These are phyloP conservation scores for Chytridiales sp. DNA, from an alignment of 371 early-diverging fungal species.

Conservation along the genomic window DNA sequence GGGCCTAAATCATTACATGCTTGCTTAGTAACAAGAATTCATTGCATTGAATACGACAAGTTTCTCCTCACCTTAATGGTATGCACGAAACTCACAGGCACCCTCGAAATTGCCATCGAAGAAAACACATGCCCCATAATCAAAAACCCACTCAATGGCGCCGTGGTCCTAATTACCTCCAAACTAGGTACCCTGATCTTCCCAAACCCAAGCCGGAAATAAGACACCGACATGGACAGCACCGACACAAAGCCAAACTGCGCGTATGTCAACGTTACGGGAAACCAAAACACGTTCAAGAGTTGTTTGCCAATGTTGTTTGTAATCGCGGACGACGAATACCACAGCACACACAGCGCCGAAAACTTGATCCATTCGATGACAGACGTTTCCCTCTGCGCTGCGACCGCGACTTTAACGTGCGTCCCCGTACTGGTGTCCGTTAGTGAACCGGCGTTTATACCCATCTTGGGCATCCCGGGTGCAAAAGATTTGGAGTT, in stretches of 20 bases:
- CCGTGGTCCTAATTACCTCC: constrained; percentile 59
- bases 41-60: not conserved
- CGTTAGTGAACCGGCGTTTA: too few species aligned
- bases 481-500: too few species aligned
- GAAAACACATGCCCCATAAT: constrained; percentile 83
- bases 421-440: too few species aligned
- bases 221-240: constrained; percentile 54
- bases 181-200: constrained; percentile 50
- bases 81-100: constrained; percentile 82
- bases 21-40: not conserved
- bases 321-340: constrained; percentile 73
- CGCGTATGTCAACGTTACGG: constrained; percentile 75
- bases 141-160: constrained; percentile 73
- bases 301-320: constrained; percentile 80
- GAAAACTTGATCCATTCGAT: too few species aligned
- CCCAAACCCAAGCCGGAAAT: constrained; percentile 32
- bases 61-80: constrained; percentile 77
- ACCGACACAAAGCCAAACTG: constrained; percentile 76
- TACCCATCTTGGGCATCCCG: too few species aligned
- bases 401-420: too few species aligned
- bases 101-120: constrained; percentile 69
- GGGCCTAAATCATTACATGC: constrained; percentile 56
- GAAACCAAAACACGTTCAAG: constrained; percentile 67
- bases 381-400: too few species aligned
- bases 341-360: constrained; percentile 70